Base-by-base conservation (phyloP, 768 basidiomycete genomes). In the Sporobolomyces phaffii region DNA sequence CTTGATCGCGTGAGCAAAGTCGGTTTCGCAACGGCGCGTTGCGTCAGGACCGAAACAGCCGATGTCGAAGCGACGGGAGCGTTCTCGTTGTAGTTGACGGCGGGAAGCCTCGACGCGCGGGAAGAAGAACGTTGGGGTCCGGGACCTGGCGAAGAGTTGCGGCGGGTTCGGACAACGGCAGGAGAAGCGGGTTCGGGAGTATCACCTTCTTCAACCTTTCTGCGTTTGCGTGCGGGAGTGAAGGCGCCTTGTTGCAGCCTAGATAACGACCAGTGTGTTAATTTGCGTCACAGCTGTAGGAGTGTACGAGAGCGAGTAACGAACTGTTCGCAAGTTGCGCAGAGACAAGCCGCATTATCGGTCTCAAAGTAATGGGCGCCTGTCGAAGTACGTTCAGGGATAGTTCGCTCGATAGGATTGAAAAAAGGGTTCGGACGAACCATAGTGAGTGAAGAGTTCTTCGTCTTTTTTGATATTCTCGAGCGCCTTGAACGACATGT, bases 381-480 rank as follows among this genome's bases (percentile, higher is more conserved):
- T 71, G 52, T 44, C 8, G 8, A 14, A 31, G 4, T 8, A 10
- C 33, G 33, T 40, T 53, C 24, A 57, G 60, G n/a, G n/a, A n/a
- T n/a, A n/a, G n/a, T n/a, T n/a, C n/a, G n/a, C n/a, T 17, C 38
- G 38, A 38, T 17, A 38, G 17, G 38, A 9, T 9, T 40, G 17
- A 24, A 20, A 7, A 7, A 34, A 11, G 14, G 0, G 28, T 33
- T 22, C 9, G 3, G 13, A 51, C 51, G 24, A 5, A 70, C 70
- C 70, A 45, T 72, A 72, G 50, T 72, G 59, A 1, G 70, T 72
- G 33, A 72, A 72, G 43, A 72, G 40, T 51, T 72, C 65, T 14
- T 68, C 70, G 28, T 68, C 66, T 22, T 52, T 51, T 5, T 54
- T 44, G 56, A 72, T 68, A 41, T 72, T 66, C 54, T 72, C 70